Conservation (phyloP, 129 eudicot species). For the Saussurea involucrata region DNA sequence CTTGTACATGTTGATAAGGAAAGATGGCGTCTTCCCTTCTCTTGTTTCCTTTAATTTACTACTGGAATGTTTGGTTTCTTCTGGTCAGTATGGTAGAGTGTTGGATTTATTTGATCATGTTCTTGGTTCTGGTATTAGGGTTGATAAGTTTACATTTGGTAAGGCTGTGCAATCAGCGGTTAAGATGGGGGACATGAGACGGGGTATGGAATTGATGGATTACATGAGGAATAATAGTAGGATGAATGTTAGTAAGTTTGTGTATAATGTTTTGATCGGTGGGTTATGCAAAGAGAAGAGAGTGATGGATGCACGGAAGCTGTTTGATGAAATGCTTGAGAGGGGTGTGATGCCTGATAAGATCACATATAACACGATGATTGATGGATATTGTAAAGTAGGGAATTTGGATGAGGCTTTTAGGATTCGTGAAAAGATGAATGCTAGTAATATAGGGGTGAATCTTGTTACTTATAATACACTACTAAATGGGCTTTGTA, state of each 20-base stretch:
- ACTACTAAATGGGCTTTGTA: conserved; percentile 17
- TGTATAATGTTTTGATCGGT: conserved; percentile 21
- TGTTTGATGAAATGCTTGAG: conserved; percentile 25
- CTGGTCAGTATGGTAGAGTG: not conserved
- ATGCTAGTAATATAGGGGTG: not conserved
- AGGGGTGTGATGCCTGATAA: conserved; percentile 9
- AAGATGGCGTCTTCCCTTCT: conserved; percentile 21
- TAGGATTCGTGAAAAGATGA: conserved; percentile 16
- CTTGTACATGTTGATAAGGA: conserved; percentile 2
- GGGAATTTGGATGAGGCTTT: conserved; percentile 21
- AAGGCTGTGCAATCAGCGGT: conserved; percentile 28
- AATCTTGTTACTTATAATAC: conserved; percentile 23
- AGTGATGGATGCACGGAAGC: conserved; percentile 10
- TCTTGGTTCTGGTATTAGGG: conserved; percentile 9
- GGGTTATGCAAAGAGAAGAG: conserved; percentile 20
- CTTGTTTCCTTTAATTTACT: conserved; percentile 3
- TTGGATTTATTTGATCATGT: not conserved
- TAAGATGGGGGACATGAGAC: conserved; percentile 14
- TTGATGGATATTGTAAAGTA: conserved; percentile 27
- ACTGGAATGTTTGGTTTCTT: conserved; percentile 16
- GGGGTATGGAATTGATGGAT: conserved; percentile 20
- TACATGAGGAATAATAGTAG: conserved; percentile 1
- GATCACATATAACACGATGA: conserved; percentile 17
- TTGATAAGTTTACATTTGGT: conserved; percentile 12
- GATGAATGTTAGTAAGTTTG: conserved; percentile 11